Percentiles rank a stretch among this genome's conserved stretches.
Evolutionary conservation across 805 yeast genomes (phyloP).

Genomic region (Ogataea henricii): DNA sequence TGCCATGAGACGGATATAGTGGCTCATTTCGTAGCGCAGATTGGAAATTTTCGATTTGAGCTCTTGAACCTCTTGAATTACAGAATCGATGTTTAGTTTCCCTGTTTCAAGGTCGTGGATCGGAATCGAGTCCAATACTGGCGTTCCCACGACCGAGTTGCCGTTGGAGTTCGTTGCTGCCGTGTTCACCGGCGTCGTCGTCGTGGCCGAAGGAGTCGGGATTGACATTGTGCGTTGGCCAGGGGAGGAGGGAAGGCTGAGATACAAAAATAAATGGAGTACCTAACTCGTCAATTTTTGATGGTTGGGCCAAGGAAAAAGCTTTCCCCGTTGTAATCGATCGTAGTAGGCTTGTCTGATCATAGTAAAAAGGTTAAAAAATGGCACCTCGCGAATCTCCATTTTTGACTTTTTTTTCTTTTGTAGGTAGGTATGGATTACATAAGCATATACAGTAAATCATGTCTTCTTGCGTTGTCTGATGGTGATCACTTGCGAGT

Average conservation of each 20-base stretch:
- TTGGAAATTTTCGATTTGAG: conserved; percentile 33
- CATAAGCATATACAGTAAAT: neutral
- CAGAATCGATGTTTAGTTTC: conserved; percentile 35
- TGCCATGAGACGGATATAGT: conserved; percentile 38
- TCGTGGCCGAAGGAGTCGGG: conserved; percentile 22
- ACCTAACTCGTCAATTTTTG: too few species aligned
- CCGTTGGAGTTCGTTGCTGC: conserved; percentile 5
- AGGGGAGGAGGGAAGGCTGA: too few species aligned
- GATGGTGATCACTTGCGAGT: conserved; percentile 32
- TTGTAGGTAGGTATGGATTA: neutral
- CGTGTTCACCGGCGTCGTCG: conserved; percentile 19
- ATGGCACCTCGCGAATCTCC: too few species aligned
- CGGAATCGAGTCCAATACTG: conserved; percentile 28
- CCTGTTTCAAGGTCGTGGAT: conserved; percentile 45
- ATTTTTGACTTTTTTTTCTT: too few species aligned
- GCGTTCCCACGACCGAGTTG: conserved; percentile 7
- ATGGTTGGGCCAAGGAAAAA: neutral
- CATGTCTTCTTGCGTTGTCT: conserved; percentile 11
- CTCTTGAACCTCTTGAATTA: conserved; percentile 39
- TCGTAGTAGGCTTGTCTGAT: too few species aligned
- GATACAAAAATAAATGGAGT: too few species aligned
- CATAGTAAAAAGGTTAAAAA: too few species aligned
- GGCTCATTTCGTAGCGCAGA: conserved; percentile 43
- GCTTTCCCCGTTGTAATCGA: too few species aligned
- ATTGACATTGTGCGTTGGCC: conserved; percentile 11